phyloP scores from a whole-genome alignment of 2,329 filamentous ascomycete genomes.

The Lecanicillium sp. region DNA sequence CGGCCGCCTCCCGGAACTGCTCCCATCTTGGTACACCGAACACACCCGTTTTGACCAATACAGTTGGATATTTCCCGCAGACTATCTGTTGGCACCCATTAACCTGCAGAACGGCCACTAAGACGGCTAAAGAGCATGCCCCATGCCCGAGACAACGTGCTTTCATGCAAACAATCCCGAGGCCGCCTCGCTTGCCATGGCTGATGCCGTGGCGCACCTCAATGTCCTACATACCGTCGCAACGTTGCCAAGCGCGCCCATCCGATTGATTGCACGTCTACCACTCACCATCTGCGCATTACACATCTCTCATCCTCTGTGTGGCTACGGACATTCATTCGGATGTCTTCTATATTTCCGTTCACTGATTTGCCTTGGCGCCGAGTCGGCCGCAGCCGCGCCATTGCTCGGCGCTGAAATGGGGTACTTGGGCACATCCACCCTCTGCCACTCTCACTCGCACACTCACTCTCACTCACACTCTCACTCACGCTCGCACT shows the following conservation, averaged over 20 bases:
- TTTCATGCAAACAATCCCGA: not conserved
- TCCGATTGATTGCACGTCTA: not conserved
- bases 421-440: no score
- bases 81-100: no score
- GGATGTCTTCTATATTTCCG: no score
- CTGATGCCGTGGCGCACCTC: no score
- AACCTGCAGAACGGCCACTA: slow-evolving; percentile 1
- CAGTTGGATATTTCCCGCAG: not conserved
- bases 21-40: slow-evolving; percentile 5
- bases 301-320: not conserved
- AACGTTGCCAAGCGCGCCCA: not conserved
- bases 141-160: not conserved
- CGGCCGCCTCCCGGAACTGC: not conserved
- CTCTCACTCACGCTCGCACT: no score
- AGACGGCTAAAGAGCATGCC: not conserved
- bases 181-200: no score
- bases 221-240: not conserved
- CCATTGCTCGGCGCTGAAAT: no score
- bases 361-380: slow-evolving; percentile 5
- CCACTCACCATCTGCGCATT: not conserved
- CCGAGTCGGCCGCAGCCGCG: not conserved
- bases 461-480: no score
- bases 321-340: not conserved
- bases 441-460: no score
- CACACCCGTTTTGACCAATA: not conserved